Evolutionary conservation across 305 asterid genomes (phyloP).

Genomic region (Plantago coronopus): DNA sequence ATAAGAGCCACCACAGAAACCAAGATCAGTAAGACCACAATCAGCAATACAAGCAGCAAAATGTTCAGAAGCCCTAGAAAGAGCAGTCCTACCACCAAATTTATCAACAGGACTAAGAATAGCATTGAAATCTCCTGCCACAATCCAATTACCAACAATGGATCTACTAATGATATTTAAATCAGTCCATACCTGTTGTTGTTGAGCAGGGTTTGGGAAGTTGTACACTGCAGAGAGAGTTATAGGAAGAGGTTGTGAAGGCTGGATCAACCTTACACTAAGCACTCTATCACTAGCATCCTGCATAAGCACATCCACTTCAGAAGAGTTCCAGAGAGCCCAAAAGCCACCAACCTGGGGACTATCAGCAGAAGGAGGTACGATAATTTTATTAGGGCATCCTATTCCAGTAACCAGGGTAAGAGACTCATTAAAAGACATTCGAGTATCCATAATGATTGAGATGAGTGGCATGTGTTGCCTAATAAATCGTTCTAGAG

Average conservation of each 20-base stretch:
- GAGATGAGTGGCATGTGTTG: background rate
- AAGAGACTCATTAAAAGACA: background rate
- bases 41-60: too few species aligned
- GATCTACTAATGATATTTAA: background rate
- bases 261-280: background rate
- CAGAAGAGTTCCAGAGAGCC: background rate
- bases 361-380: too few species aligned
- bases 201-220: background rate
- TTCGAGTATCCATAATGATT: background rate
- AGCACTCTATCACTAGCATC: background rate
- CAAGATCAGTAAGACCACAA: too few species aligned
- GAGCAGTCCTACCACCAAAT: too few species aligned
- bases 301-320: background rate
- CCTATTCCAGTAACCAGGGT: background rate
- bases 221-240: background rate
- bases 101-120: too few species aligned
- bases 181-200: background rate
- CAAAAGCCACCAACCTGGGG: background rate
- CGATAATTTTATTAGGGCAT: background rate
- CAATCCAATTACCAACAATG: too few species aligned
- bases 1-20: too few species aligned
- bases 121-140: too few species aligned
- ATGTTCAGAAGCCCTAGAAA: fast-evolving
- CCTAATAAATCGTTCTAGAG: too few species aligned
- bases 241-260: background rate